Evolutionary conservation across 768 basidiomycete species (phyloP), one percentile per base, ranked within the genome.

Genomic region (Tephrocybe sp.): DNA sequence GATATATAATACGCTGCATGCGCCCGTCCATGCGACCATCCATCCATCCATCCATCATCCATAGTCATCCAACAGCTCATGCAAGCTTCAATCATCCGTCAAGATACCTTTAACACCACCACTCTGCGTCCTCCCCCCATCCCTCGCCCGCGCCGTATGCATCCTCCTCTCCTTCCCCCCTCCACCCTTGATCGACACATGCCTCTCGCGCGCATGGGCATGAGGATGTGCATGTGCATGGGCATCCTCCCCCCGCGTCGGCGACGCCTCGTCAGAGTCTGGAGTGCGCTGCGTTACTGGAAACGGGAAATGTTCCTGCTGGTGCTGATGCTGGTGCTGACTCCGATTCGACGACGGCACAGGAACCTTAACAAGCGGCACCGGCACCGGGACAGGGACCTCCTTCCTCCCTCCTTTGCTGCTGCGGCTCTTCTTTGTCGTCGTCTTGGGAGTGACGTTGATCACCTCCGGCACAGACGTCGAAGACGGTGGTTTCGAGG

Each of bases 71-170:
- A n/a, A n/a, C n/a, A n/a, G n/a, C n/a, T n/a, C n/a, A n/a, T n/a
- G n/a, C 26, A 26, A 26, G 4, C 32, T n/a, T 53, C 53, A 56
- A 33, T 51, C 46, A 7, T 78, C 71, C 57, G 79, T 76, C 63
- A 84, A 65, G 41, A 90, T 75, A 10, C 85, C 89, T 61, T 82
- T 85, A 26, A 92, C 87, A n/a, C 89, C 89, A 1, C 89, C 89
- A 60, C 89, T 92, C 71, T 89, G 87, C 54, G 89, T 92, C 58
- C 89, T 73, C 34, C 89, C 89, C 2, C 89, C 89, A 65, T 91
- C 87, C 51, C 87, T 74, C 42, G 84, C 89, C 36, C 85, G 78
- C 22, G 83, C 78, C 3, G 77, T 83, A 61, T 87, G 84, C 87
- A 90, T 87, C 69, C 85, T 58, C 64, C 65, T 67, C 39, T 67